Conservation (phyloP, 2,329 filamentous ascomycete genomes). For the Sarocladium strictum region DNA sequence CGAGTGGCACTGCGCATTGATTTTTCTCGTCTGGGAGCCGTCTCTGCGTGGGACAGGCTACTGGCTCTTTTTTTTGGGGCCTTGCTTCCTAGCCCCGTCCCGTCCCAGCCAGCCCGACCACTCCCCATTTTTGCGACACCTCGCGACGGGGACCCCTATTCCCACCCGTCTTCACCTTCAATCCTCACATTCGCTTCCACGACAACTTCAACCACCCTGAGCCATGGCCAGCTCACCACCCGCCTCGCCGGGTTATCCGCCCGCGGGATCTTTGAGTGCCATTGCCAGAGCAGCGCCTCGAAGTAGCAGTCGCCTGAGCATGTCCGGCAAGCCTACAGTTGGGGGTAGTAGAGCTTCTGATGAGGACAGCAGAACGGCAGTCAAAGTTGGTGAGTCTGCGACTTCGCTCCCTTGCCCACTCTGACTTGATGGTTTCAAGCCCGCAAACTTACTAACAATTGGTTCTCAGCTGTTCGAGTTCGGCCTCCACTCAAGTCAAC, state of each 20-base stretch:
- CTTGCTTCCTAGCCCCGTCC: conserved; percentile 5
- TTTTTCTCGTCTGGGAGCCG: background rate
- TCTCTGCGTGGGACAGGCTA: background rate
- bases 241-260: conserved; percentile 51
- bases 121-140: conserved; percentile 6
- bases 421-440: background rate
- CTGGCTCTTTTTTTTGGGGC: background rate
- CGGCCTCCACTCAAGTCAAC: conserved; percentile 76
- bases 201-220: background rate
- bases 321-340: conserved; percentile 68
- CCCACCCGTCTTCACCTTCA: conserved; percentile 4
- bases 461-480: conserved; percentile 72
- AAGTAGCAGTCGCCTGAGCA: conserved; percentile 81
- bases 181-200: background rate
- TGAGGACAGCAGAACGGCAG: conserved; percentile 82
- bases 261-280: conserved; percentile 71
- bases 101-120: background rate
- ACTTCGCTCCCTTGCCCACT: background rate
- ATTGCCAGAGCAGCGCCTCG: conserved; percentile 67
- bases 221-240: conserved; percentile 49
- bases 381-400: conserved; percentile 82
- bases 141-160: conserved; percentile 9
- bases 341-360: conserved; percentile 80
- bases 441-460: background rate
- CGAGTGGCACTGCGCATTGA: background rate